Conservation (phyloP, 2,329 filamentous ascomycete species). For the Trichoderma cornu-damae region DNA sequence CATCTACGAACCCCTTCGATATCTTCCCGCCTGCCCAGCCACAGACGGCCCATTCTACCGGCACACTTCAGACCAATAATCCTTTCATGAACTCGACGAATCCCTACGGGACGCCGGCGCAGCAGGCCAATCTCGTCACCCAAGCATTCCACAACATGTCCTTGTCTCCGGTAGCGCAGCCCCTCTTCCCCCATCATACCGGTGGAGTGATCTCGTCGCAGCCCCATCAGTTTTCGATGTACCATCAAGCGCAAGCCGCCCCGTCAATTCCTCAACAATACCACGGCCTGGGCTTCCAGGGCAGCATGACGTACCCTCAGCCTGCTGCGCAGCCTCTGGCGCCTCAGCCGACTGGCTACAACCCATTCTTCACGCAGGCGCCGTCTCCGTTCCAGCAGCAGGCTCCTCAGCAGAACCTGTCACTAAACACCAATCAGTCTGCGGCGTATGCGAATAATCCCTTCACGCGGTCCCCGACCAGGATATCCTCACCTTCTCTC, state of each 20-base stretch:
- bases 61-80: constrained; percentile 54
- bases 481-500: constrained; percentile 46
- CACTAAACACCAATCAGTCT: constrained; percentile 38
- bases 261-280: constrained; percentile 40
- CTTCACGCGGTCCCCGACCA: constrained; percentile 45
- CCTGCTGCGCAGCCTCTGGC: constrained; percentile 34
- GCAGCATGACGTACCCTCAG: constrained; percentile 40
- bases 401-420: constrained; percentile 35
- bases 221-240: constrained; percentile 36
- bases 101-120: constrained; percentile 57
- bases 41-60: constrained; percentile 61
- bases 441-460: constrained; percentile 41
- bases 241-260: constrained; percentile 40
- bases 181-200: constrained; percentile 71
- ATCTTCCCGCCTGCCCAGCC: constrained; percentile 49
- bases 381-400: constrained; percentile 25
- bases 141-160: constrained; percentile 73
- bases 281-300: constrained; percentile 37
- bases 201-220: constrained; percentile 51
- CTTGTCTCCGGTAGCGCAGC: constrained; percentile 50
- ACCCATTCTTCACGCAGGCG: constrained; percentile 47
- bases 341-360: constrained; percentile 41
- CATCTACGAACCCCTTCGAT: constrained; percentile 65
- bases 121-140: constrained; percentile 44
- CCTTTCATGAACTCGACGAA: constrained; percentile 57